A percentile compares a stretch with the other conserved stretches of the same genome.
These are phyloP conservation scores for Odontarrhena argentea DNA, from an alignment of 345 rosid genomes.

Conservation along the genomic window DNA sequence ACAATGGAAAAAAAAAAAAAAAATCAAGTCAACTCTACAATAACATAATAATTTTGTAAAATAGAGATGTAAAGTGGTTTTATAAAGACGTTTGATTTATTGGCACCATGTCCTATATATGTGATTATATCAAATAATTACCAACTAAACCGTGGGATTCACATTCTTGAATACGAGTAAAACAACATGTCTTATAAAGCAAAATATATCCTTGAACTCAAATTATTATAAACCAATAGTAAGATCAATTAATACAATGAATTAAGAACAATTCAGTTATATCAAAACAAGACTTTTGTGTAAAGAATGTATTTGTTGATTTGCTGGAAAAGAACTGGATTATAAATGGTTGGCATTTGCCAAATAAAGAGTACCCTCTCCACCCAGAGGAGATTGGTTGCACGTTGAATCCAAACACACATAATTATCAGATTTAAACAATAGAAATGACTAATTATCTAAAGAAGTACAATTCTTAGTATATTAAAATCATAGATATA, in stretches of 20 bases:
- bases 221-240: neutral
- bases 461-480: neutral
- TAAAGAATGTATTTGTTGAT: neutral
- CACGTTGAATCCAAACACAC: conserved; percentile 31
- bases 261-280: neutral
- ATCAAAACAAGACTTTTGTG: neutral
- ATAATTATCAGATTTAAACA: conserved; percentile 9
- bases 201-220: neutral
- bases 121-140: too few species aligned
- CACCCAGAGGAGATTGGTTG: conserved; percentile 36
- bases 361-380: conserved; percentile 11
- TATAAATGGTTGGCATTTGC: conserved; percentile 16
- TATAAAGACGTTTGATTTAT: conserved; percentile 1
- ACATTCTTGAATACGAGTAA: too few species aligned
- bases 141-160: too few species aligned
- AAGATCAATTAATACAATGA: neutral
- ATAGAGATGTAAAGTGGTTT: neutral
- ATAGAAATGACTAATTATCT: neutral
- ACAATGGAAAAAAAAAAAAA: neutral
- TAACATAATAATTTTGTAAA: conserved; percentile 14
- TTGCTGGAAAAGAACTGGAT: conserved; percentile 10
- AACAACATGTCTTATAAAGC: too few species aligned
- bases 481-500: neutral
- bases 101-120: conserved; percentile 11
- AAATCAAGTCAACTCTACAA: conserved; percentile 1